Evolutionary conservation across 2,329 filamentous ascomycete genomes (phyloP), one percentile per base, ranked within the genome.

Genomic region (Scolecobasidium constrictum): DNA sequence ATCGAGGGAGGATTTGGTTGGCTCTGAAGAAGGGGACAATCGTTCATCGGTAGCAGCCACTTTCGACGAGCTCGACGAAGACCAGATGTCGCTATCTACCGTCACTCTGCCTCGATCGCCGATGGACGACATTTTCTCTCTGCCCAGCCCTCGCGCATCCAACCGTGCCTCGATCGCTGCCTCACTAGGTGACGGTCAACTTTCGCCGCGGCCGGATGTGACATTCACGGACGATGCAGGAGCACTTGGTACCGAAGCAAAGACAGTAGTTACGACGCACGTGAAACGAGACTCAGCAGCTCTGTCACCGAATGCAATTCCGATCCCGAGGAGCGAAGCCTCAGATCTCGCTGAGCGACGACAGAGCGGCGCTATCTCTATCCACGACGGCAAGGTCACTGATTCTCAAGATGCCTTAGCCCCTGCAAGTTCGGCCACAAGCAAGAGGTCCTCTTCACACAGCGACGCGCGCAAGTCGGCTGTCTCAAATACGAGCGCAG

Each of bases 61-160:
- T 0, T 72, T 81, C 52, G 79, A 81, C 13, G 79, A 82, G 44
- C 65, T 70, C 22, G 71, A 78, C 20, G 69, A 70, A 9, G 69
- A 71, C n/a, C 53, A 59, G 9, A 47, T 56, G 4, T 61, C 61
- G 2, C 26, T 60, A 19, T 53, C 54, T 15, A 46, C 54, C 5
- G 45, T 61, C 2, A 58, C 58, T 5, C 52, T 37, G 9, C 33
- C 40, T 13, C 40, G 40, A 16, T 42, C 40, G 16, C 52, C 13
- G 45, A 51, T 13, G 48, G 50, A 12, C 57, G 56, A 15, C 52
- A 53, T n/a, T 43, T 53, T n/a, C 42, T 47, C 19, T 5, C 11
- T n/a, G 38, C 13, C 12, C 19, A 42, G 17, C 4, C 43, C 17
- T 20, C 26, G n/a, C 12, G 21, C n/a, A 20, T 40, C 28, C 13